A percentile compares a stretch with the other conserved stretches of the same genome.
Evolutionary conservation across 805 yeast species (phyloP).

Genomic region (Sugiyamaella boreocaroliniensis): DNA sequence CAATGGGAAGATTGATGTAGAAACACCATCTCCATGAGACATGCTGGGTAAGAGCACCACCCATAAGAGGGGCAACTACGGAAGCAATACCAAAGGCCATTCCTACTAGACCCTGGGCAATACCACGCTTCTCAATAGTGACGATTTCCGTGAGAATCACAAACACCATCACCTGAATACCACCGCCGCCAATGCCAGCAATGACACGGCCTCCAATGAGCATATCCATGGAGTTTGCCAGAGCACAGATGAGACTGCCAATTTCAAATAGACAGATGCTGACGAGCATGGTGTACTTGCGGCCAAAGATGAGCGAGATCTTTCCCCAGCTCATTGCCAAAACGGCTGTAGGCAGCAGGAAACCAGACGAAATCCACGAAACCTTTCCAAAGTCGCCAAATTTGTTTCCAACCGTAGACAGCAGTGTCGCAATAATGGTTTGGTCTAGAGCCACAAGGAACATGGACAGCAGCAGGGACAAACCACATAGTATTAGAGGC

Average conservation of each 20-base stretch:
- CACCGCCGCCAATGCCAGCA: constrained; percentile 88
- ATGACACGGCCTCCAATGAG: constrained; percentile 68
- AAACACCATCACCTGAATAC: constrained; percentile 67
- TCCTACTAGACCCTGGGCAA: constrained; percentile 65
- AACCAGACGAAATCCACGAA: constrained; percentile 61
- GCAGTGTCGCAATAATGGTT: constrained; percentile 48
- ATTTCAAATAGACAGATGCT: constrained; percentile 36
- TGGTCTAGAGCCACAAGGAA: constrained; percentile 39
- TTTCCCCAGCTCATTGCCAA: constrained; percentile 62
- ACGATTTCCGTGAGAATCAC: constrained; percentile 72
- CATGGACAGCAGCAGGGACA: constrained; percentile 18
- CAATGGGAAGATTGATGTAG: constrained; percentile 41
- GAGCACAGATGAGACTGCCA: constrained; percentile 42
- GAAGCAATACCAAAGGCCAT: constrained; percentile 29
- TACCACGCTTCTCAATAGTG: constrained; percentile 66
- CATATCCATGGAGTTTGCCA: constrained; percentile 40
- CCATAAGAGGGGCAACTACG: constrained; percentile 50
- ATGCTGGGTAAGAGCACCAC: constrained; percentile 43
- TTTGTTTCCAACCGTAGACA: constrained; percentile 48
- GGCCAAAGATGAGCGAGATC: constrained; percentile 44
- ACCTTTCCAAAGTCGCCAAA: constrained; percentile 38
- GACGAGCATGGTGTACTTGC: constrained; percentile 32
- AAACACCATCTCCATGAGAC: constrained; percentile 51
- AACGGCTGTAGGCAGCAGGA: constrained; percentile 53
- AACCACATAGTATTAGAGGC: constrained; percentile 14